Base-by-base conservation (phyloP, 1,139 yeast species). In the Sugiyamaella novakii region DNA sequence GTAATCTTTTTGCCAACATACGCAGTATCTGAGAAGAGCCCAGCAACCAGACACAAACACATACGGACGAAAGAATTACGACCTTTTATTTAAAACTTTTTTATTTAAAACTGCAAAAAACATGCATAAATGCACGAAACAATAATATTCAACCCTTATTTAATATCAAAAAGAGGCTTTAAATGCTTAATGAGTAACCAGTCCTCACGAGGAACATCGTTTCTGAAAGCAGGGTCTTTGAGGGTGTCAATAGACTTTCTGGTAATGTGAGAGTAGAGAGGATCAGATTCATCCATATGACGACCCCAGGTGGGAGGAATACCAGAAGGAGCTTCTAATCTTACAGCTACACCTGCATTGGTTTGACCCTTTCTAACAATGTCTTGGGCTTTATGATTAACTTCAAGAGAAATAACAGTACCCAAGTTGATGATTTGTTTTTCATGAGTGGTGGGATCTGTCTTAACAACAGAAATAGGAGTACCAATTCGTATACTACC, bases 221-320 rank as follows among this genome's bases (percentile, higher is more conserved):
- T 92, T 72, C 98, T 83, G 81, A 91, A 92, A 1, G 98, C 97
- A 46, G 96, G 95, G 64, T 92, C 98, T 74, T 92, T 92, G 76
- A 92, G 81, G n/a, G 96, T 87, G 68, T 92, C 98, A 63, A 92
- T 91, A 30, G 96, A 86, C 69, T 77, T 85, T 76, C 98, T 83
- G 21, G 94, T 69, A 58, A 92, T 80, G 73, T 86, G 78, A 10
- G 98, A 92, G 72, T 89, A 92, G 66, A 92, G 77, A 50, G 81
- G 78, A 68, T 92, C 99, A 57, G 80, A 76, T 70, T 92, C 98
- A 67, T 89, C 96, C 62, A 92, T 95, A 67, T 92, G 99, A 76
- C 98, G 88, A 55, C 99, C 99, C 98, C 98, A 92, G 14, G 88
- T 84, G 51, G 98, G 98, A 24, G 39, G 52, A 73, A 89, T 96